Percentiles rank a stretch among this genome's conserved stretches.
phyloP scores from a whole-genome alignment of 805 yeast genomes.

The Saccharomycopsis sp. region DNA sequence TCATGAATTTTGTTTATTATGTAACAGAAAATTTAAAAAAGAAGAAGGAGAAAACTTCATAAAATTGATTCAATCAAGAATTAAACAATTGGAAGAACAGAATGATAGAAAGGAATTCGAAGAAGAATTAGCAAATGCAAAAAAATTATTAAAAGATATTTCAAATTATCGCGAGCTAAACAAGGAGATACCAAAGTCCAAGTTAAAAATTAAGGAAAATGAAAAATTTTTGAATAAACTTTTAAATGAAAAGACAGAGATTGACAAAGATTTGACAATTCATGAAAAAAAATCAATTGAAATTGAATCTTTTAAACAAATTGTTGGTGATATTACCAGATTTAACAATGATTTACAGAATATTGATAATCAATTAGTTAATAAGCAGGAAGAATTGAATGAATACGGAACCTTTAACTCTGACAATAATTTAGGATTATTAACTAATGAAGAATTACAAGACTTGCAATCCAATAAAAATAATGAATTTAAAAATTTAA shows the following conservation, averaged over 20 bases:
- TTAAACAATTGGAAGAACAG: slow-evolving; percentile 15
- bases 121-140: slow-evolving; percentile 19
- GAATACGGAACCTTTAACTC: slow-evolving; percentile 18
- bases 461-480: slow-evolving; percentile 29
- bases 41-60: slow-evolving; percentile 18
- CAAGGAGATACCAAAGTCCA: slow-evolving; percentile 10
- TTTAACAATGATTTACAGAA: slow-evolving; percentile 25
- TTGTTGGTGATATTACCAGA: slow-evolving; percentile 29
- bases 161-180: slow-evolving; percentile 2
- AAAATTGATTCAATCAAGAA: slow-evolving; percentile 11
- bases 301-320: slow-evolving; percentile 18
- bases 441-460: slow-evolving; percentile 39
- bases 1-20: slow-evolving; percentile 56
- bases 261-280: slow-evolving; percentile 7
- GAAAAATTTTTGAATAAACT: slow-evolving; percentile 16
- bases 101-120: slow-evolving; percentile 23
- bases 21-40: slow-evolving; percentile 53
- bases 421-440: not conserved
- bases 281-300: not conserved
- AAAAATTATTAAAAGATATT: slow-evolving; percentile 8
- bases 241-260: slow-evolving; percentile 4
- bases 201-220: slow-evolving; percentile 17
- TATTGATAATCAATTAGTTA: slow-evolving; percentile 23
- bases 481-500: slow-evolving; percentile 29
- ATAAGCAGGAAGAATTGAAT: slow-evolving; percentile 27